Evolutionary conservation across 2,329 filamentous ascomycete genomes (phyloP).

Genomic region (Endoconidiophora laricicola): DNA sequence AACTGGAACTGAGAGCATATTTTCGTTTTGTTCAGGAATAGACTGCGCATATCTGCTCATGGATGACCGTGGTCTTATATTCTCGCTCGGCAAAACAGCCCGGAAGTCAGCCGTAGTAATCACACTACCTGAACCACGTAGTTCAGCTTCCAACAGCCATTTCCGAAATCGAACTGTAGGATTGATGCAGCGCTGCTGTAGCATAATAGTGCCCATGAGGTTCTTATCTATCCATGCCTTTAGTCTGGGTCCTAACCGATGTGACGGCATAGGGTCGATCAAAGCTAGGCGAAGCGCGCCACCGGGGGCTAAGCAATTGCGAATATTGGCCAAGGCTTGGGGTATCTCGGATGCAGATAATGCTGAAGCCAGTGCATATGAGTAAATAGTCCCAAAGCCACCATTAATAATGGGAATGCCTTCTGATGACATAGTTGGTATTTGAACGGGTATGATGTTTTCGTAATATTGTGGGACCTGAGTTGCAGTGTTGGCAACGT

Average conservation of each 20-base stretch:
- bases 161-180: slow-evolving; percentile 40
- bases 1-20: not conserved
- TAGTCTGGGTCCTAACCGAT: slow-evolving; percentile 39
- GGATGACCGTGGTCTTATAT: no score
- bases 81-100: slow-evolving; percentile 24
- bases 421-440: slow-evolving; percentile 23
- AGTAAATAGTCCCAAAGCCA: slow-evolving; percentile 33
- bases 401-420: slow-evolving; percentile 24
- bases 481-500: slow-evolving; percentile 24
- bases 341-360: slow-evolving; percentile 41
- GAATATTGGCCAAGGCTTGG: slow-evolving; percentile 36
- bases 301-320: slow-evolving; percentile 35
- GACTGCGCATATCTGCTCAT: no score
- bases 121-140: slow-evolving; percentile 31
- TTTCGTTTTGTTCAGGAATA: no score
- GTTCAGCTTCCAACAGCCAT: slow-evolving; percentile 40
- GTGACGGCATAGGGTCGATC: slow-evolving; percentile 43
- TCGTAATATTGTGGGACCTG: slow-evolving; percentile 18
- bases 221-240: slow-evolving; percentile 45
- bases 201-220: slow-evolving; percentile 41
- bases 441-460: slow-evolving; percentile 25
- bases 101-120: slow-evolving; percentile 32
- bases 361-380: slow-evolving; percentile 38
- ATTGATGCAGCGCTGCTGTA: slow-evolving; percentile 39
- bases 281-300: slow-evolving; percentile 43